These are phyloP conservation scores for Chaetomiaceae sp. DNA, from an alignment of 2,329 filamentous ascomycete species.

Conservation along the genomic window DNA sequence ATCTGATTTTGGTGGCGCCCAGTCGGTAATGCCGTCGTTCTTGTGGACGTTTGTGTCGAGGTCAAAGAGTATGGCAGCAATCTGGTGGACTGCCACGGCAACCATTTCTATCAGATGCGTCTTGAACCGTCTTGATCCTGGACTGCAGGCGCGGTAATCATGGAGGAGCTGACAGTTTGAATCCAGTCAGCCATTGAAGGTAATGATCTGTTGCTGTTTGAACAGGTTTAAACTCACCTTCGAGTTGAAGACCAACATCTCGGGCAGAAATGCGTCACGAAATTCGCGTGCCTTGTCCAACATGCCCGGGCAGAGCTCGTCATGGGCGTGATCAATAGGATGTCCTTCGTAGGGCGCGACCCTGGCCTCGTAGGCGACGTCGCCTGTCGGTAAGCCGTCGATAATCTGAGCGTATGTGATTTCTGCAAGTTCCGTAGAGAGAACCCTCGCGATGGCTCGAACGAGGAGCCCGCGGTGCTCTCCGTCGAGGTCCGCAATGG, in stretches of 20 bases:
- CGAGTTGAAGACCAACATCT: slow-evolving; percentile 9
- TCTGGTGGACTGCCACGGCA: slow-evolving; percentile 22
- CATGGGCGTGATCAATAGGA: background rate
- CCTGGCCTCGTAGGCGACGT: slow-evolving; percentile 11
- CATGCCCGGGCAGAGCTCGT: slow-evolving; percentile 14
- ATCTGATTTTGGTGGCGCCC: slow-evolving; percentile 4
- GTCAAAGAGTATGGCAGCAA: slow-evolving; percentile 17
- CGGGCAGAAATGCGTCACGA: background rate
- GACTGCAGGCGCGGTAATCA: slow-evolving; percentile 11
- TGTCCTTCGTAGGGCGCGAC: background rate
- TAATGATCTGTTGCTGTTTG: too few relatives aligned
- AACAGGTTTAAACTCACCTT: slow-evolving; percentile 3
- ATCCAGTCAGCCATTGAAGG: background rate
- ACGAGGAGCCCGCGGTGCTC: slow-evolving; percentile 7
- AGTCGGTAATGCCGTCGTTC: slow-evolving; percentile 9
- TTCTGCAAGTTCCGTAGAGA: slow-evolving; percentile 13
- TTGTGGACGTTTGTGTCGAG: slow-evolving; percentile 13
- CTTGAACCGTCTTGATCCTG: slow-evolving; percentile 14
- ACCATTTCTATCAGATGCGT: slow-evolving; percentile 23
- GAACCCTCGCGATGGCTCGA: slow-evolving; percentile 11
- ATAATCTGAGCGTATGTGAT: slow-evolving; percentile 17
- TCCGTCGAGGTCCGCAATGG: background rate
- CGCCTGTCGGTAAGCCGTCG: slow-evolving; percentile 14
- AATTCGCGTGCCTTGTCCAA: slow-evolving; percentile 14
- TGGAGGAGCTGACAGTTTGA: background rate